Conservation (phyloP, 2,329 filamentous ascomycete species). For the Claviceps purpurea region DNA sequence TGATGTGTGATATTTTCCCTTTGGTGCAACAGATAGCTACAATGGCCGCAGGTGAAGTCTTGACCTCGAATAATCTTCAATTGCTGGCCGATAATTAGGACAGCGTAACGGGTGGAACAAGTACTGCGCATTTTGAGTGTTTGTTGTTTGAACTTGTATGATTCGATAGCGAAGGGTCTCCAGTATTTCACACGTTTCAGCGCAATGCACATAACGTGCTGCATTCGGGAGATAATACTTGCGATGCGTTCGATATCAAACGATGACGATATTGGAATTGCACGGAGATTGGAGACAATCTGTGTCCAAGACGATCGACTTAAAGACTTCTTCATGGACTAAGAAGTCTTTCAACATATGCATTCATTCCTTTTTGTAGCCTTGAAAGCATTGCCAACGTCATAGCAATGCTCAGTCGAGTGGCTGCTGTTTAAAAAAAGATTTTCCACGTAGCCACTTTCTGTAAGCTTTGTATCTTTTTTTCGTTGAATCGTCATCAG, state of each 20-base stretch:
- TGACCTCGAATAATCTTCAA: slow-evolving; percentile 44
- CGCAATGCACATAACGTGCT: background rate
- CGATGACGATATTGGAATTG: background rate
- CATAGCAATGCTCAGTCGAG: slow-evolving; percentile 30
- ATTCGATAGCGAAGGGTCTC: slow-evolving; percentile 12
- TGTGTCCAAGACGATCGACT: background rate
- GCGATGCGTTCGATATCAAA: background rate
- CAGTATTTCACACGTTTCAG: background rate
- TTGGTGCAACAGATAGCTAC: slow-evolving; percentile 40
- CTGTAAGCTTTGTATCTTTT: slow-evolving; percentile 94
- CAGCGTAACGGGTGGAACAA: slow-evolving; percentile 43
- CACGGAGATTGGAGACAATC: background rate
- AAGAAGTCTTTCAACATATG: background rate
- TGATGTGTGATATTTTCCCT: slow-evolving; percentile 57
- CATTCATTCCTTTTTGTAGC: background rate
- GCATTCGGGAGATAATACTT: background rate
- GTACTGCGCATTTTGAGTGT: slow-evolving; percentile 47
- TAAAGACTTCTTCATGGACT: background rate
- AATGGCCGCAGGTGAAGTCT: slow-evolving; percentile 33
- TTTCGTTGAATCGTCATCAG: slow-evolving; percentile 73
- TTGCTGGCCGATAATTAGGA: slow-evolving; percentile 54
- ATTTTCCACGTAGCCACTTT: slow-evolving; percentile 91
- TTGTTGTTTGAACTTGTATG: slow-evolving; percentile 48
- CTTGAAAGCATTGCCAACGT: background rate
- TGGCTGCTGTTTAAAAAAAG: slow-evolving; percentile 83